phyloP scores from a whole-genome alignment of 176 grass and related monocot species.

The Aegilops longissima region DNA sequence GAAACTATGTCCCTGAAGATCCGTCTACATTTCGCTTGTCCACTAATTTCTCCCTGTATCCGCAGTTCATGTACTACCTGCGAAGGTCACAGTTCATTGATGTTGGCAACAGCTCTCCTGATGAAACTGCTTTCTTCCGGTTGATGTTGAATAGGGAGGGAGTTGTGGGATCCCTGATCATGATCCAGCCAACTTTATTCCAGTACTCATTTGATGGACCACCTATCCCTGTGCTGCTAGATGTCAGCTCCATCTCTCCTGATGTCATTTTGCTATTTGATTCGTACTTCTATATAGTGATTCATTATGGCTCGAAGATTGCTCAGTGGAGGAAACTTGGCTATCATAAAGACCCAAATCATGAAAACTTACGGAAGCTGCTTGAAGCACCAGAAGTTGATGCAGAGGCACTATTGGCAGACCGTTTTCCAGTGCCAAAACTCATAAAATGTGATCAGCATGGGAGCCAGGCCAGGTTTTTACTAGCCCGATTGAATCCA shows the following conservation, averaged over 20 bases:
- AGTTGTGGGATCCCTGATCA: slow-evolving; percentile 83
- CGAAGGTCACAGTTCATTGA: slow-evolving; percentile 99
- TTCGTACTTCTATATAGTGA: slow-evolving; percentile 92
- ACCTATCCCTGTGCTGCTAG: slow-evolving; percentile 92
- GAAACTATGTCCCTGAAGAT: slow-evolving; percentile 91
- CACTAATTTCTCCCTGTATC: slow-evolving; percentile 88
- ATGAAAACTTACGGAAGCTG: slow-evolving; percentile 87
- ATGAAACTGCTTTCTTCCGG: slow-evolving; percentile 94
- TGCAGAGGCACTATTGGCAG: slow-evolving; percentile 57
- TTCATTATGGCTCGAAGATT: slow-evolving; percentile 98
- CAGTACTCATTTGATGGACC: slow-evolving; percentile 98
- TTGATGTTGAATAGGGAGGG: slow-evolving; percentile 98
- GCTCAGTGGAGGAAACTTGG: slow-evolving; percentile 94
- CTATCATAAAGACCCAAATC: slow-evolving; percentile 78
- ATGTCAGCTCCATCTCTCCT: slow-evolving; percentile 86
- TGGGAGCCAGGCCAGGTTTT: slow-evolving; percentile 92
- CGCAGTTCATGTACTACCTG: slow-evolving; percentile 95
- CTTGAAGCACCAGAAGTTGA: slow-evolving; percentile 95
- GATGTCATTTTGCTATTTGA: slow-evolving; percentile 99
- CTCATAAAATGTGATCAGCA: slow-evolving; percentile 95
- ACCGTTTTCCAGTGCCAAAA: slow-evolving; percentile 80
- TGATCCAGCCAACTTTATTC: slow-evolving; percentile 98
- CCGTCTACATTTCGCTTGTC: slow-evolving; percentile 92
- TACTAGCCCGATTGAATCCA: slow-evolving; percentile 90
- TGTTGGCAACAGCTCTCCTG: slow-evolving; percentile 92